These are phyloP conservation scores for Brassica napus DNA, from an alignment of 345 rosid species.

Conservation along the genomic window Da-Ae NC_063439.1:8985001-8985500, in stretches of 20 bases:
- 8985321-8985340: conserved; percentile 53
- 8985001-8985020: not conserved
- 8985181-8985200: conserved; percentile 15
- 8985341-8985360: conserved; percentile 63
- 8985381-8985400: conserved; percentile 64
- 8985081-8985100: not conserved
- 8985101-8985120: conserved; percentile 21
- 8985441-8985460: conserved; percentile 50
- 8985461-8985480: conserved; percentile 53
- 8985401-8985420: conserved; percentile 66
- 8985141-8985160: conserved; percentile 3
- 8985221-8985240: conserved; percentile 10
- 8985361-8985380: conserved; percentile 81
- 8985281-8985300: conserved; percentile 22
- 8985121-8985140: conserved; percentile 3
- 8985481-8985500: conserved; percentile 63
- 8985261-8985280: conserved; percentile 34
- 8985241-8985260: conserved; percentile 24
- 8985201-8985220: conserved; percentile 7
- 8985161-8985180: conserved; percentile 20
- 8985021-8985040: not conserved
- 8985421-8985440: conserved; percentile 58
- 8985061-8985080: conserved; percentile 25
- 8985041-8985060: conserved; percentile 1
- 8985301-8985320: conserved; percentile 20